These are phyloP conservation scores for Prunus fruticosa DNA, from an alignment of 306 rosid genomes.

Conservation along the genomic window DNA sequence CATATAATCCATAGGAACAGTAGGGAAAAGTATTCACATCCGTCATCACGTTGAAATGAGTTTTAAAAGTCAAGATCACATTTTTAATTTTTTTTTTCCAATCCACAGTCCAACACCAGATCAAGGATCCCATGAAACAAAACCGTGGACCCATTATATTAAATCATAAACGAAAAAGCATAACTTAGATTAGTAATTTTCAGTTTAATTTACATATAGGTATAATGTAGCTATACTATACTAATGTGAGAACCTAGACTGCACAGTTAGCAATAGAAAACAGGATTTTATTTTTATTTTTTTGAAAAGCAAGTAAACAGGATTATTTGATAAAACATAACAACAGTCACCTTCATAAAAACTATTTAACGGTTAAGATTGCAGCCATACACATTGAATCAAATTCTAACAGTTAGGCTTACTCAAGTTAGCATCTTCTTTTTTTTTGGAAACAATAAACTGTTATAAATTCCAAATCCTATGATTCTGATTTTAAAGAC, in stretches of 20 bases:
- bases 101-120: not conserved
- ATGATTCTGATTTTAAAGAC: not conserved
- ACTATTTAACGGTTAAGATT: too few species aligned
- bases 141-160: not conserved
- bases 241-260: not conserved
- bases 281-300: too few species aligned
- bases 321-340: too few species aligned
- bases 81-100: not conserved
- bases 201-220: not conserved
- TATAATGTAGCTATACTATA: not conserved
- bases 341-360: too few species aligned
- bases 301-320: too few species aligned
- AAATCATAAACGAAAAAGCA: not conserved
- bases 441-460: not conserved
- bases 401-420: too few species aligned
- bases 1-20: slow-evolving; percentile 16
- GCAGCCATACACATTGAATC: too few species aligned
- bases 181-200: not conserved
- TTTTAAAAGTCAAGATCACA: not conserved
- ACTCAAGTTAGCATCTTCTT: too few species aligned
- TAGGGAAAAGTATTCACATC: not conserved
- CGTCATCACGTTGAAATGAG: not conserved
- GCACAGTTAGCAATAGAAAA: not conserved
- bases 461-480: not conserved
- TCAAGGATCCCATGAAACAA: slow-evolving; percentile 5